These are phyloP conservation scores for Erodium moschatum DNA, from an alignment of 441 rosid genomes.

Conservation along the genomic window DNA sequence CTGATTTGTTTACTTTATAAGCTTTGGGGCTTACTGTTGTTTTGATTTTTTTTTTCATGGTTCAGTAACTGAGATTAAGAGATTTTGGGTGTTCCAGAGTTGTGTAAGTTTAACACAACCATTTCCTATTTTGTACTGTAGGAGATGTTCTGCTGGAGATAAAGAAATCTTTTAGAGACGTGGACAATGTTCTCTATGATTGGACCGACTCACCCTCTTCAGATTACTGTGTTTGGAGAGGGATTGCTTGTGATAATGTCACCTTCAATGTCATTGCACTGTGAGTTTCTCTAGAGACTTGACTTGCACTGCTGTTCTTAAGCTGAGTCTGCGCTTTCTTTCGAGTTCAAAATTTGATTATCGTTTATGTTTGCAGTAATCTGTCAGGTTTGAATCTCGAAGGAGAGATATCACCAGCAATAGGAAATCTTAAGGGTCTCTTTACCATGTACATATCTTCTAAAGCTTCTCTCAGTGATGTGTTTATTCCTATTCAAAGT, in stretches of 20 bases:
- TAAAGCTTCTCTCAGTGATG: not conserved
- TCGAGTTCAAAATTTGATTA: not conserved
- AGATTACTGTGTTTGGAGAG: conserved; percentile 87
- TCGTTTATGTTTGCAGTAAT: conserved; percentile 36
- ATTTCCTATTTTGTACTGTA: conserved; percentile 10
- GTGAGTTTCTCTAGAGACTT: conserved; percentile 36
- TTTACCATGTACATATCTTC: conserved; percentile 44
- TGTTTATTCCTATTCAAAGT: not conserved
- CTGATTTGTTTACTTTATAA: not conserved
- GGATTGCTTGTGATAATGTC: conserved; percentile 59
- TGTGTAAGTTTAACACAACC: not conserved
- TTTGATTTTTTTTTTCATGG: not conserved
- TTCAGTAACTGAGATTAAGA: too few species aligned
- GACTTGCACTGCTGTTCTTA: not conserved
- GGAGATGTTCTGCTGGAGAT: conserved; percentile 67
- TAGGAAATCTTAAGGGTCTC: conserved; percentile 64
- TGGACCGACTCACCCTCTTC: conserved; percentile 58
- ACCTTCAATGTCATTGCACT: conserved; percentile 58
- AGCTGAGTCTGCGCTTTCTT: not conserved
- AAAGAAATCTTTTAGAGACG: conserved; percentile 64
- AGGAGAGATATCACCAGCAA: conserved; percentile 77
- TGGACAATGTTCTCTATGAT: conserved; percentile 58
- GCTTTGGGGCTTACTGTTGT: not conserved
- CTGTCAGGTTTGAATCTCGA: conserved; percentile 69
- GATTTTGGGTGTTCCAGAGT: not conserved